Evolutionary conservation across 2,329 filamentous ascomycete species (phyloP), one percentile per base, ranked within the genome.

Genomic region (Monilinia aucupariae): DNA sequence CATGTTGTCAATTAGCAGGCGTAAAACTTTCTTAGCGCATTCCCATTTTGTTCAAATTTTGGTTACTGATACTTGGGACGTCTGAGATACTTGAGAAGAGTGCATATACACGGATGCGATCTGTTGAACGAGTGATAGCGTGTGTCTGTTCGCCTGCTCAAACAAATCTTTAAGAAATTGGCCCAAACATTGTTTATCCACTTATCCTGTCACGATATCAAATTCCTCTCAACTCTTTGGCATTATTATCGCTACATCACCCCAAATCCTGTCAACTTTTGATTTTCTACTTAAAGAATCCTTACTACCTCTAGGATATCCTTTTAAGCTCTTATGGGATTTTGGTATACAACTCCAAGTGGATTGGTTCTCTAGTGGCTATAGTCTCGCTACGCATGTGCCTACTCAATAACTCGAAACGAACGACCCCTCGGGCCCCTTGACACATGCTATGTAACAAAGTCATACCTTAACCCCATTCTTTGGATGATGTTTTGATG

Each of bases 381-480:
- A 61, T 20, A 5, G 13, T 47, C 52, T 49, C 60, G 60, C 51
- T 62, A 48, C 37, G 22, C 39, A 51, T 49, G 22, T 22, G 43
- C 52, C 39, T 39, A 32, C 49, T 50, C 39, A 13, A 54, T 47
- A 62, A 62, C 51, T 49, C 39, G 49, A 62, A 62, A 50, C 60
- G 51, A 62, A 58, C 43, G 22, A 60, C 58, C 48, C 47, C 58
- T 60, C 25, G 45, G 32, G 37, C 43, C 22, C 60, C 52, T 62
- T 62, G 60, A 62, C 52, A 56, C 60, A 62, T 30, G 17, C 50
- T 22, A 30, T 49, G 60, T 62, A 62, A 55, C 60, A 58, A 43
- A 25, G 12, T 12, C 22, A 45, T 8, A 30, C 47, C 6, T 49
- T 5, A 34, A 47, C 2, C 15, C 41, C 20, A 25, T 34, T 54